These are phyloP conservation scores for Vigna hirtella DNA, from an alignment of 306 rosid genomes.

Conservation along the genomic window DNA sequence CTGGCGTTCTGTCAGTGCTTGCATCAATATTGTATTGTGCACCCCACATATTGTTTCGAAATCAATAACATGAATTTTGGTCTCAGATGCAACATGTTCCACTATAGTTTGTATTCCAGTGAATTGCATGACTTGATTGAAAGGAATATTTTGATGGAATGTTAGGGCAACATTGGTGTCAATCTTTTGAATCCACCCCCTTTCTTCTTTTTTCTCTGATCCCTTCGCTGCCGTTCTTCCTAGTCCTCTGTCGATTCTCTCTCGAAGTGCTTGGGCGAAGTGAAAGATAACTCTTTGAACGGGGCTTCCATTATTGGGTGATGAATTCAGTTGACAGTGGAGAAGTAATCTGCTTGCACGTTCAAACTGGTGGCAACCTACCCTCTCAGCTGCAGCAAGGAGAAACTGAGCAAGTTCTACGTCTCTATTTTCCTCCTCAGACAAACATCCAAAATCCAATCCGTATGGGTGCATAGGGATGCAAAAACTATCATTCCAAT, in stretches of 20 bases:
- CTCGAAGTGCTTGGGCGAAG: slow-evolving; percentile 65
- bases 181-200: slow-evolving; percentile 17
- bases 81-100: slow-evolving; percentile 57
- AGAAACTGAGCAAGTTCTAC: slow-evolving; percentile 76
- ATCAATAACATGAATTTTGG: slow-evolving; percentile 71
- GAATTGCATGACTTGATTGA: slow-evolving; percentile 59
- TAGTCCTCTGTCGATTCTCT: slow-evolving; percentile 61
- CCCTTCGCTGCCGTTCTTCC: slow-evolving; percentile 43
- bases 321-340: slow-evolving; percentile 61
- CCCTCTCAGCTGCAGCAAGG: slow-evolving; percentile 75
- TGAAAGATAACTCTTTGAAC: slow-evolving; percentile 61
- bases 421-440: slow-evolving; percentile 65
- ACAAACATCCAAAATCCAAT: slow-evolving; percentile 51
- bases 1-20: slow-evolving; percentile 59
- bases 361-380: slow-evolving; percentile 64
- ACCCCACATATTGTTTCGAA: slow-evolving; percentile 61
- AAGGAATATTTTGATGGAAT: slow-evolving; percentile 61
- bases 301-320: slow-evolving; percentile 40
- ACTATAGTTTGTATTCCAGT: slow-evolving; percentile 63
- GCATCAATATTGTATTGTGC: slow-evolving; percentile 68
- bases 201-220: slow-evolving; percentile 19
- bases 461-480: slow-evolving; percentile 65
- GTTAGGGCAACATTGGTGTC: slow-evolving; percentile 27
- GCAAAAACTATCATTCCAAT: slow-evolving; percentile 51
- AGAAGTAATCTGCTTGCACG: slow-evolving; percentile 66